Evolutionary conservation across 139 green algal genomes (phyloP).

Genomic region (Zygnema circumcarinatum): DNA sequence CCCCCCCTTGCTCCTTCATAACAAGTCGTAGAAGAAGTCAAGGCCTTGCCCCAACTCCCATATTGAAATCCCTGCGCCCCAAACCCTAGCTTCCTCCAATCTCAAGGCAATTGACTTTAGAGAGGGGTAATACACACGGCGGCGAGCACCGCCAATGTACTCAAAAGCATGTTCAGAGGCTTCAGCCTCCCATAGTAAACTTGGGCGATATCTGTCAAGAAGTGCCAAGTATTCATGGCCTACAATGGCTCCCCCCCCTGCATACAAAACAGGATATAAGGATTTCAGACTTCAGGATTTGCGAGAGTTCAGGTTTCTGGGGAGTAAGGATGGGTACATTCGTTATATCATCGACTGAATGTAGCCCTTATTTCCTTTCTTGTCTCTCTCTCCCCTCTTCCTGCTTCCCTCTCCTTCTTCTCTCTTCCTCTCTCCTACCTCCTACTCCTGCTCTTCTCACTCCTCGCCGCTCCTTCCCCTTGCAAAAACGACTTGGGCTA

Average conservation of each 20-base stretch:
- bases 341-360: no score
- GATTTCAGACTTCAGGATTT: no score
- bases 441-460: neutral
- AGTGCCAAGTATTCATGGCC: slow-evolving; percentile 54
- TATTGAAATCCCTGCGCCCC: slow-evolving; percentile 57
- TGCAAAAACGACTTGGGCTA: no score
- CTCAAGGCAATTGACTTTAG: slow-evolving; percentile 54
- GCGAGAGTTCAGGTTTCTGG: no score
- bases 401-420: neutral
- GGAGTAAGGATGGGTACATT: no score
- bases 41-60: slow-evolving; percentile 64
- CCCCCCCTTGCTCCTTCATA: slow-evolving; percentile 28
- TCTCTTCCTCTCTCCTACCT: slow-evolving; percentile 15
- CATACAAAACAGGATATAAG: neutral
- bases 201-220: slow-evolving; percentile 39
- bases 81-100: slow-evolving; percentile 48
- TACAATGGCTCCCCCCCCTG: slow-evolving; percentile 39
- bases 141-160: slow-evolving; percentile 2
- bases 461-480: neutral
- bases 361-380: neutral
- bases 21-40: slow-evolving; percentile 64
- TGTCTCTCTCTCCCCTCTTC: neutral
- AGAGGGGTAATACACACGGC: slow-evolving; percentile 58
- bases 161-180: slow-evolving; percentile 52
- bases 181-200: slow-evolving; percentile 37